Conservation (phyloP, 192 early-diverging fungal species). For the Coemansia sp. region DNA sequence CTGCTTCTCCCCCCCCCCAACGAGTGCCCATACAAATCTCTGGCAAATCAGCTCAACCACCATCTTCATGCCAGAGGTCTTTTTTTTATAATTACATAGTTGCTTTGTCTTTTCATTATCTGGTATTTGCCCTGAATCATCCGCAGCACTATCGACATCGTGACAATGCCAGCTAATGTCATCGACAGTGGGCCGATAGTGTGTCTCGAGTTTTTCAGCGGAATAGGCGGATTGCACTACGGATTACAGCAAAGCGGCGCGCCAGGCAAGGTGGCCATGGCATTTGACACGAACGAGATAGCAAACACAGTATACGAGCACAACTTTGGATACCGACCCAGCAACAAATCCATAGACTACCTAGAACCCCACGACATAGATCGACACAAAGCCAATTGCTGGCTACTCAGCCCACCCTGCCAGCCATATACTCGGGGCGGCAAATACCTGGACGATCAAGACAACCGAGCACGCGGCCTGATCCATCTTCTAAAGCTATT, state of each 20-base stretch:
- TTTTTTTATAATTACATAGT: background rate
- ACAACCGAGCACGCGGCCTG: constrained; percentile 38
- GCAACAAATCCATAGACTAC: constrained; percentile 50
- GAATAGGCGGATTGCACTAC: constrained; percentile 51
- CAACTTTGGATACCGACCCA: constrained; percentile 40
- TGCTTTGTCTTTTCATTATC: background rate
- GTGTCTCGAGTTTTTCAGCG: constrained; percentile 53
- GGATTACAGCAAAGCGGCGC: constrained; percentile 32
- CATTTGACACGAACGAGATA: constrained; percentile 51
- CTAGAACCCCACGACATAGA: constrained; percentile 31
- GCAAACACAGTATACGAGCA: constrained; percentile 46
- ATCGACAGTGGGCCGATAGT: constrained; percentile 4
- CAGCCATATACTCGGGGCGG: constrained; percentile 82
- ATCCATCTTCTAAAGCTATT: constrained; percentile 37
- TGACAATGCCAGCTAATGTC: constrained; percentile 3
- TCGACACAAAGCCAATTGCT: constrained; percentile 69
- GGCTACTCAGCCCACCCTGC: constrained; percentile 92
- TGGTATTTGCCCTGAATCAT: background rate
- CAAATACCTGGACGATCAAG: constrained; percentile 66
- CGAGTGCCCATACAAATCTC: background rate
- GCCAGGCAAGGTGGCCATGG: constrained; percentile 24
- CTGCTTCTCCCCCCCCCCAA: background rate
- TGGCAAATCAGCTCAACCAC: background rate
- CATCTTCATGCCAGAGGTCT: background rate
- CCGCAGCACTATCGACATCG: background rate